Evolutionary conservation across 2,329 filamentous ascomycete species (phyloP), one percentile per base, ranked within the genome.

Genomic region (Colletotrichum somersetense): DNA sequence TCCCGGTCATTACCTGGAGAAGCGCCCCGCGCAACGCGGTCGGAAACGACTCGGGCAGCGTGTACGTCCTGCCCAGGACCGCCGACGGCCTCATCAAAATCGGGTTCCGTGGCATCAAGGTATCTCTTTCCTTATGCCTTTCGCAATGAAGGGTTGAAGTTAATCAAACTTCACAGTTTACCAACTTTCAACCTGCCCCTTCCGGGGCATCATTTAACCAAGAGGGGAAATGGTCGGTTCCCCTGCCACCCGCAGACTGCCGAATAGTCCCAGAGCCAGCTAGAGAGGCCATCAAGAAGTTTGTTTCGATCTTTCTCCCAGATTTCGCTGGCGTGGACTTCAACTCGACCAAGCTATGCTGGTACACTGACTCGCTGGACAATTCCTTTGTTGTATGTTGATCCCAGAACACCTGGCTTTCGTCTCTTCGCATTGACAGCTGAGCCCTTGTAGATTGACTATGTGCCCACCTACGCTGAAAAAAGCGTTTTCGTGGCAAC

Each of bases 351-450:
- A 82, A 87, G 35, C 82, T 91, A 5, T 91, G 89, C 79, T 90
- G 87, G 87, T 90, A 90, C 75, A 88, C 83, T 0, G 89, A 91
- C 74, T 89, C 86, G 0, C 85, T 84, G 1, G 82, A 84, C 20
- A 88, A 88, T 42, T 85, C 89, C 66, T 90, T 87, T 75, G 80
- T 80, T 30, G 77, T 77, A 72, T 20, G 73, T 61, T 2, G 14
- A 8, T 6, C 14, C 23, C 14, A 23, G n/a, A 57, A 26, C 33
- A 8, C 5, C 12, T 14, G 23, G 14, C 2, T 12, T 16, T 10
- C 7, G 1, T 12, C 1, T 2, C 38, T 33, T 1, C 2, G 11
- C 2, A 16, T 14, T 26, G 5, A 8, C 14, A 18, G 6, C 33
- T n/a, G 18, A 14, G 18, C 55, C 20, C 18, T 14, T 35, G 3